Evolutionary conservation across 139 green algal genomes (phyloP).

Genomic region (Tetraselmis striata): DNA sequence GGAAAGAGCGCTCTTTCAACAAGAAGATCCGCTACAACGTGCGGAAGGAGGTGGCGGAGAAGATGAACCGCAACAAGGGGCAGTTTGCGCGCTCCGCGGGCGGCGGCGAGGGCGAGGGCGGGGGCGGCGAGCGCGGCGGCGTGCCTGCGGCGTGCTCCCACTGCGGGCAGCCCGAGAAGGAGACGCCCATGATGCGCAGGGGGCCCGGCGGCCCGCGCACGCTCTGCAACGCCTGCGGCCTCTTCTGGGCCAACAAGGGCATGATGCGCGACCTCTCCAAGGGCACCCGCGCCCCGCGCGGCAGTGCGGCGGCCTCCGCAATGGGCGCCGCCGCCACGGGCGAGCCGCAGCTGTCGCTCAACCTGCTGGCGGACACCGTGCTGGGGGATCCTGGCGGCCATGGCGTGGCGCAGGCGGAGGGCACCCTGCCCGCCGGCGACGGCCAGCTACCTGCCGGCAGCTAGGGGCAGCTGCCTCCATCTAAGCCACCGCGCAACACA

Average conservation of each 20-base stretch:
- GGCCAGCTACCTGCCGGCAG: too few species aligned
- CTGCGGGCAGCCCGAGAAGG: slow-evolving; percentile 22
- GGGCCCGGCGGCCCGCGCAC: slow-evolving; percentile 25
- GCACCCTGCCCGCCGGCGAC: too few species aligned
- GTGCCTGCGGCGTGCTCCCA: slow-evolving; percentile 19
- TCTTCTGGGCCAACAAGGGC: slow-evolving; percentile 42
- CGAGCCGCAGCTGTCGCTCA: not conserved
- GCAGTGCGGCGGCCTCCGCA: not conserved
- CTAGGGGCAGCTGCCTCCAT: too few species aligned
- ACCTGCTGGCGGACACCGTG: not conserved
- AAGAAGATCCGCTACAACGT: slow-evolving; percentile 46
- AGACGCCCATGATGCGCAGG: slow-evolving; percentile 36
- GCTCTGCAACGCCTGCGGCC: slow-evolving; percentile 37
- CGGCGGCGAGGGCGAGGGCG: not conserved
- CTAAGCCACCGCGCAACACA: too few species aligned
- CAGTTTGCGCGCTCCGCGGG: slow-evolving; percentile 24
- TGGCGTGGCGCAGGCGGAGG: too few species aligned
- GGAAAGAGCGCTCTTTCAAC: slow-evolving; percentile 37
- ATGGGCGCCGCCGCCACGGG: not conserved
- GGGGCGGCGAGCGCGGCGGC: not conserved
- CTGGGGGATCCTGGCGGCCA: too few species aligned
- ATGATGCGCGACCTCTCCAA: slow-evolving; percentile 6
- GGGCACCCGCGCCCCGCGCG: not conserved
- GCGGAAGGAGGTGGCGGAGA: slow-evolving; percentile 39
- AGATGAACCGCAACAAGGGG: slow-evolving; percentile 34